Base-by-base conservation (phyloP, 2,329 filamentous ascomycete species). In the Ilyonectria robusta region DNA sequence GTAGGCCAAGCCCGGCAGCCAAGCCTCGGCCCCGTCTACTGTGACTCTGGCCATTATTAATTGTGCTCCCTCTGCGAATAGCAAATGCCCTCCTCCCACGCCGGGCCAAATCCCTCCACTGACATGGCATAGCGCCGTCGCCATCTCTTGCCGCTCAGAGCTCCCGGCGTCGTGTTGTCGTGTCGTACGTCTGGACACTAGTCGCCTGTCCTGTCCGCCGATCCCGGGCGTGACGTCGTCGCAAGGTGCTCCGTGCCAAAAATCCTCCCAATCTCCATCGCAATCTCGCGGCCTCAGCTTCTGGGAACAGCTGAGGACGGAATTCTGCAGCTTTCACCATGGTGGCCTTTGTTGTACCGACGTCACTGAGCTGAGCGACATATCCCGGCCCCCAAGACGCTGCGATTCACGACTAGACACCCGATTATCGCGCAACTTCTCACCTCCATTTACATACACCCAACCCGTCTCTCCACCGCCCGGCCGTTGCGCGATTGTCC, bases 401-500 rank as follows among this genome's bases (percentile, higher is more conserved):
- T 33, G 8, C 31, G 31, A 8, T 33, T 33, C 31, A 33, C 31
- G 10, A 21, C n/a, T 10, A 5, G 29, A n/a, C 26, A 29, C 29
- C 23, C 23, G 26, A 50, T 31, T 50, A 31, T 50, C 47, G 23
- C 47, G 47, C 47, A 50, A 4, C 15, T 6, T 11, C 11, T 33
- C 31, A 33, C 35, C 26, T 6, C 48, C 65, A 62, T 62, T 40
- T 17, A 40, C 37, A 3, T 2, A 17, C 37, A 6, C 5, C 3
- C 37, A 15, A 40, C 6, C 37, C 15, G 40, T 42, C 40, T n/a
- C 61, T 50, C 54, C 26, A 48, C 54, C 40, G 6, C 6, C 15
- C 33, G 54, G 11, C 46, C n/a, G 47, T 40, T 11, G 8, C 42
- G 9, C 19, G 48, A 23, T 62, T 61, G 29, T 55, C 70, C n/a